Evolutionary conservation across 139 green algal species (phyloP).

Genomic region (Coelastrella sp.): DNA sequence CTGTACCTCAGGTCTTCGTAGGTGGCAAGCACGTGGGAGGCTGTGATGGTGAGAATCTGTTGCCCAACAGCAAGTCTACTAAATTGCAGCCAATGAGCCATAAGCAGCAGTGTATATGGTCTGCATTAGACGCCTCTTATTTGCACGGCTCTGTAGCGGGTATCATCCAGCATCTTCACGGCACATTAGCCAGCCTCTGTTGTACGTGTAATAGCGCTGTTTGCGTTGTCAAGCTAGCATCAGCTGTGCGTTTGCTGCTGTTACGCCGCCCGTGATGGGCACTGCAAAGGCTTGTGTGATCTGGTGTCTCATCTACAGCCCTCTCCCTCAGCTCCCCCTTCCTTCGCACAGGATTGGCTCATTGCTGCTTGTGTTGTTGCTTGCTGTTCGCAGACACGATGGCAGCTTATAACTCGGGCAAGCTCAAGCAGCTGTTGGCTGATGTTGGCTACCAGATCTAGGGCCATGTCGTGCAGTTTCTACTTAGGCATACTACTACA

Average conservation of each 20-base stretch:
- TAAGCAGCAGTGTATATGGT: no score
- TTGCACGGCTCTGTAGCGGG: no score
- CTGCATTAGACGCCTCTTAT: no score
- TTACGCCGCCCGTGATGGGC: no score
- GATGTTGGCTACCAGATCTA: slow-evolving; percentile 46
- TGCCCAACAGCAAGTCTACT: not conserved
- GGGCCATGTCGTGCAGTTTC: no score
- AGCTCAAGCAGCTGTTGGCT: slow-evolving; percentile 65
- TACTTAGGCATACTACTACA: no score
- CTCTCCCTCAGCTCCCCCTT: no score
- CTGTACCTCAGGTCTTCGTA: slow-evolving; percentile 63
- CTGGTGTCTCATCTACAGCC: not conserved
- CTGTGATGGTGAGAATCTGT: slow-evolving; percentile 69
- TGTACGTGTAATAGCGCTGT: not conserved
- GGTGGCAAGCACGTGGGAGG: slow-evolving; percentile 78
- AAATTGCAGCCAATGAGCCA: no score
- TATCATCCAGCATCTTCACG: not conserved
- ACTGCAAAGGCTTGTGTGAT: not conserved
- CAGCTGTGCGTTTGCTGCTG: no score
- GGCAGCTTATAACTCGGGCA: slow-evolving; percentile 54
- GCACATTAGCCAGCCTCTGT: not conserved
- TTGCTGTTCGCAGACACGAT: slow-evolving; percentile 56
- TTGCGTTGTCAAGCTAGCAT: no score
- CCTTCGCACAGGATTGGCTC: not conserved
- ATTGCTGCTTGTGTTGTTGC: not conserved